Base-by-base conservation (phyloP, 371 early-diverging fungal species). In the Amoeboaphelidium occidentale region DNA sequence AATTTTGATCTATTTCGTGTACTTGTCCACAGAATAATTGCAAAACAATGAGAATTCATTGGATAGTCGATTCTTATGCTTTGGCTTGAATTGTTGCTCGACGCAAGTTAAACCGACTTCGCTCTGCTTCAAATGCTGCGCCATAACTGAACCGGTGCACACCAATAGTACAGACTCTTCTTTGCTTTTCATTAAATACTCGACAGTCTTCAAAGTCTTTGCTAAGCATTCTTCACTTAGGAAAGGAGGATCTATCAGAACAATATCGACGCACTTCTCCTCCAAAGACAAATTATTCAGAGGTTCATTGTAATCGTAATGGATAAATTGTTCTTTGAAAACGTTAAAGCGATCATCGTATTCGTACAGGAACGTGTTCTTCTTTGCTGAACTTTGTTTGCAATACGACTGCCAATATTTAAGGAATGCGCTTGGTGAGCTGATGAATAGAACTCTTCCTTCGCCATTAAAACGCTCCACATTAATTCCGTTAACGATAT, bases 211-310 rank as follows among this genome's bases (percentile, higher is more conserved):
- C 48, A 68, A 49, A 1, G 75, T 74, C 60, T 78, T 73, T 42
- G 64, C 59, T 53, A 68, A 62, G 49, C 80, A 79, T 52, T 77
- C 80, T 51, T 73, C 70, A 54, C 66, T 67, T 32, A 79, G 56
- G 54, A 80, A 79, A 17, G 80, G 80, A 4, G 80, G 80, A 53
- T 79, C 80, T 6, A 68, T 70, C 12, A 78, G 60, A 27, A 79
- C 59, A 46, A 69, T 64, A 56, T 76, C 74, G 28, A 75, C n/a
- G n/a, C n/a, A 68, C 10, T 55, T 49, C 47, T 59, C 66, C 4
- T 66, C 55, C n/a, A 62, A 50, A 1, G 23, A 28, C 23, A 13
- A 14, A 24, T 47, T 42, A 42, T 42, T 23, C 22, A 55, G 51
- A 24, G 78, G 78, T 6, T 55, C 43, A 52, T 69, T 73, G 58